A percentile compares a stretch with the other conserved stretches of the same genome.
These are phyloP conservation scores for Leishmania aethiopica DNA, from an alignment of 208 protist genomes.

Conservation along the genomic window DNA sequence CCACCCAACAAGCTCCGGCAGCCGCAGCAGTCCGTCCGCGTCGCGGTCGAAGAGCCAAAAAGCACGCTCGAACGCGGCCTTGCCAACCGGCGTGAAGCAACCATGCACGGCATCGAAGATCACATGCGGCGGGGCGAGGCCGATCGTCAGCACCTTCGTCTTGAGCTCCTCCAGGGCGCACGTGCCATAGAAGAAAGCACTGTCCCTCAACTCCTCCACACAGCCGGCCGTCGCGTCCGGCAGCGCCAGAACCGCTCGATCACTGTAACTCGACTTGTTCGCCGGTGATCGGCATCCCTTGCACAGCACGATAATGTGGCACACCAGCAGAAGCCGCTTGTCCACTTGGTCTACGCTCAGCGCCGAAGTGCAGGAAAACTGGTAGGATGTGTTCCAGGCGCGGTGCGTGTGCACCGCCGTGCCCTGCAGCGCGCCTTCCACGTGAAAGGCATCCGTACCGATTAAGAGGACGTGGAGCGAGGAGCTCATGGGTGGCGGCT, in stretches of 20 bases:
- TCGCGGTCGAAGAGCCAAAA: conserved; percentile 90
- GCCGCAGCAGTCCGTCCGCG: conserved; percentile 58
- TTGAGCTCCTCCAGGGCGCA: conserved; percentile 42
- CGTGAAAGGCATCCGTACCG: conserved; percentile 60
- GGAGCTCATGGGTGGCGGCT: conserved; percentile 3
- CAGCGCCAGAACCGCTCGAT: conserved; percentile 55
- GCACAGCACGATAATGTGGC: conserved; percentile 71
- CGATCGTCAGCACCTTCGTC: conserved; percentile 37
- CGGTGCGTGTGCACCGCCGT: conserved; percentile 58
- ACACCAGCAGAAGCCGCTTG: conserved; percentile 50
- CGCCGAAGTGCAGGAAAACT: conserved; percentile 60
- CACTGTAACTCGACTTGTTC: conserved; percentile 41
- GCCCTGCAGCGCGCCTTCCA: conserved; percentile 58
- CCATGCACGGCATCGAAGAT: conserved; percentile 62
- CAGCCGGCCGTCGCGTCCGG: conserved; percentile 45
- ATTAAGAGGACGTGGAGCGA: conserved; percentile 62
- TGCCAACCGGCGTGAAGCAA: conserved; percentile 60
- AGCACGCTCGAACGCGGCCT: conserved; percentile 57
- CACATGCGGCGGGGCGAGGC: conserved; percentile 71
- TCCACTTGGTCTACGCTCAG: conserved; percentile 61
- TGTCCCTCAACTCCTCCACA: conserved; percentile 43
- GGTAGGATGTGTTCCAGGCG: conserved; percentile 79
- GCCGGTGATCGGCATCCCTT: conserved; percentile 47
- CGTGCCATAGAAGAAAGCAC: conserved; percentile 72
- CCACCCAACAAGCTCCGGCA: conserved; percentile 73